Base-by-base conservation (phyloP, 176 grass and related monocot genomes). In the Luzula sylvatica region DNA sequence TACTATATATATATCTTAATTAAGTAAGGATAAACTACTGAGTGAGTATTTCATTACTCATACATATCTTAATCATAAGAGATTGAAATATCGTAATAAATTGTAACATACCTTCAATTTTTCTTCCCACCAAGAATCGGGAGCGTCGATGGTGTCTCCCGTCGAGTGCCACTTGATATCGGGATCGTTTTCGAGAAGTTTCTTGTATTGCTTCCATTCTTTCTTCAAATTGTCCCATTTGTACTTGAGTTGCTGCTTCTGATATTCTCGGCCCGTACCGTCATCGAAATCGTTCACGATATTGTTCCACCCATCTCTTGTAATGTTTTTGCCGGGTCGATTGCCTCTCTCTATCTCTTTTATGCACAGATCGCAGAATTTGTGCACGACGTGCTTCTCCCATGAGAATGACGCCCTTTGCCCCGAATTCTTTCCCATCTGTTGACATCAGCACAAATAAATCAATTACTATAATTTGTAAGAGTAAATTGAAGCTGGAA, bases 201-300 rank as follows among this genome's bases (percentile, higher is more conserved):
- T 21, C 54, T 71, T 71, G 53, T 53, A 71, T 11, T 28, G 23
- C 52, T 71, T 71, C 67, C 54, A 60, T 2, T 71, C 67, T 59
- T 24, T 71, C 23, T 71, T 71, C 38, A 71, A n/a, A 14, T 46
- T 1, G 20, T 38, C 16, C 53, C 54, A 71, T 42, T 58, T 71
- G 52, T 43, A 58, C 67, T 6, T 71, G 9, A 71, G 27, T 41
- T 71, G 53, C 0, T 3, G 1, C 18, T 9, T 42, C 8, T 26
- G 9, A 4, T 60, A 71, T 25, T 48, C 9, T 27, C 50, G 50
- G 44, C 66, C 66, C 14, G 38, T 69, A 3, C 57, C 54, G 38
- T 50, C 47, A 4, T 13, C 19, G 16, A 71, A 71, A 18, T 41
- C 46, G 17, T 15, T 21, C 8, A 71, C 8, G n/a, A 71, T 8